Base-by-base conservation (phyloP, 2,329 filamentous ascomycete genomes). In the Trichoderma polysporum region DNA sequence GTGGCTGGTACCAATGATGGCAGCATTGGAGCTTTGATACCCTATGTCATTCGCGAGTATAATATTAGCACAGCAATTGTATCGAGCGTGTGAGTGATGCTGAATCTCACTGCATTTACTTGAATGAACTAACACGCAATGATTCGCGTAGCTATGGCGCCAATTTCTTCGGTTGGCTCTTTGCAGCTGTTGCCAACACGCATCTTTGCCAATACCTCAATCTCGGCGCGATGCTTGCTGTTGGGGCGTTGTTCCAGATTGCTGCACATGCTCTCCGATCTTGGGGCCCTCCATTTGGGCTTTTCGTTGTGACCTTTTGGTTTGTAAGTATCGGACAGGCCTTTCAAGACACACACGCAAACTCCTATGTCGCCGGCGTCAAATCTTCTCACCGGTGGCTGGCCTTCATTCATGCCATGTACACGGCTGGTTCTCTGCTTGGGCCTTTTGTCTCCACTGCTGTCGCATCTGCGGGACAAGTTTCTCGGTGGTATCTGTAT, bases 1-100 rank as follows among this genome's bases (percentile, higher is more conserved):
- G 86, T 88, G 33, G 86, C 88, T 0, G 88, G 88, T 0, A 80
- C 86, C 56, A 90, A 89, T 66, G 88, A 90, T 73, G 88, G 88
- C 35, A 88, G 84, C 68, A 78, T 90, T 0, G 88, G 88, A 2
- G 82, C 88, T 1, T 70, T 91, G 15, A 83, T 90, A 1, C 88
- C 88, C 0, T 88, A 90, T 71, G 81, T 90, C 10, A 81, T 90
- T 4, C 79, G 82, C 5, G 82, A 83, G 3, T 89, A 89, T 71
- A 69, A 78, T 5, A 82, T 88, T 53, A 82, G 76, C 13, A 88
- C 85, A 0, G 83, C 82, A 25, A 78, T 83, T 31, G 79, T 85
- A 4, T 81, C 84, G 0, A 76, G 83, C 25, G 76, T 88, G 79
- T 87, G 19, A 56, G 60, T 64, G 15, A 31, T n/a, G 9, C 15